These are phyloP conservation scores for Quercus dentata DNA, from an alignment of 306 rosid genomes.

Conservation along the genomic window DNA sequence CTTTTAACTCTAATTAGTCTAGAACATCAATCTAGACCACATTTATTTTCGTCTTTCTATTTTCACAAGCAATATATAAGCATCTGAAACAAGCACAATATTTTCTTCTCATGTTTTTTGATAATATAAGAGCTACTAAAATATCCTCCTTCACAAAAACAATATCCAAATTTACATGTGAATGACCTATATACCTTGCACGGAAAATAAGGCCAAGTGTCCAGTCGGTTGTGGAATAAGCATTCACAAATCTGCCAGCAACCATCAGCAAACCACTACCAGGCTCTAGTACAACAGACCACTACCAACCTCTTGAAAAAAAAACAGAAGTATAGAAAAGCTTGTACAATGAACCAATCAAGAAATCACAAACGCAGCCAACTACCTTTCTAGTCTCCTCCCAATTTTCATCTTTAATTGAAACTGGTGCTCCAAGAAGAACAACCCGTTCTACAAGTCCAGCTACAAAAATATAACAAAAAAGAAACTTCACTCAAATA, in stretches of 20 bases:
- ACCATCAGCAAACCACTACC: constrained; percentile 41
- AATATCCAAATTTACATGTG: constrained; percentile 6
- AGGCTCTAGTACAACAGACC: background rate
- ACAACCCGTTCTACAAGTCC: constrained; percentile 66
- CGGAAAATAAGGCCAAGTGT: constrained; percentile 59
- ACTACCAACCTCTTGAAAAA: background rate
- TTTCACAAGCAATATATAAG: background rate
- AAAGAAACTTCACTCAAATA: constrained; percentile 10
- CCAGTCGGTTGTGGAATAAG: constrained; percentile 59
- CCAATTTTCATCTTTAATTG: constrained; percentile 59
- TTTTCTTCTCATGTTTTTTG: constrained; percentile 5
- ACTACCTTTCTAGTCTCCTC: constrained; percentile 51
- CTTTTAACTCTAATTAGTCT: too few species aligned
- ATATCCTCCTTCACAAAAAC: constrained; percentile 1
- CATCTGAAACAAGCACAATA: constrained; percentile 1
- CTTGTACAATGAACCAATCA: background rate
- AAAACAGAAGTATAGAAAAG: background rate
- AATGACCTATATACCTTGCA: constrained; percentile 42
- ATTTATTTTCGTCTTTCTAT: too few species aligned
- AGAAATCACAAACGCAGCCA: background rate
- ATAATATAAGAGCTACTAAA: constrained; percentile 7
- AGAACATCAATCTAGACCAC: too few species aligned
- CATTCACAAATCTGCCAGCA: constrained; percentile 73
- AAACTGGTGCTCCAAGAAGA: constrained; percentile 68
- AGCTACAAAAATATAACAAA: constrained; percentile 32